phyloP scores from a whole-genome alignment of 2,329 filamentous ascomycete species.

The Zasmidium citrigriseum region DNA sequence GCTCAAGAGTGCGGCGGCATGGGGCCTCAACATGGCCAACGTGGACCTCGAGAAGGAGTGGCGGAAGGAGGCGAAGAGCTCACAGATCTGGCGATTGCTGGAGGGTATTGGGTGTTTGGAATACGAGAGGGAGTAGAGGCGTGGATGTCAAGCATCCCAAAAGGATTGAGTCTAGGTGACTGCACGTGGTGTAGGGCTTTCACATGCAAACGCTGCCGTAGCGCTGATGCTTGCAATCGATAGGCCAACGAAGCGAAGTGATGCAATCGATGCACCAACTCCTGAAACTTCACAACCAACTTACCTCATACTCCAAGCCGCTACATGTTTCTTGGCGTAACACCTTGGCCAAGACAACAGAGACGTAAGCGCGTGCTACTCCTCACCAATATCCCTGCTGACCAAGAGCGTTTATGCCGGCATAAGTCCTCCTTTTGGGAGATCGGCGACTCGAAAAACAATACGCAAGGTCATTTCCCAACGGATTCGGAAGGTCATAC shows the following conservation, averaged over 20 bases:
- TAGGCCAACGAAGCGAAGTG: background rate
- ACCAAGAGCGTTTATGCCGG: background rate
- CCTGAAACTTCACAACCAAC: background rate
- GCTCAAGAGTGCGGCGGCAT: conserved; percentile 33
- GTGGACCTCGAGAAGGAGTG: conserved; percentile 31
- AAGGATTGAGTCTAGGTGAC: background rate
- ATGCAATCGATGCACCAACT: background rate
- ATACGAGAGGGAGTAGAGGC: conserved; percentile 31
- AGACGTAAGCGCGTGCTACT: background rate
- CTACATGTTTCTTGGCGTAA: background rate
- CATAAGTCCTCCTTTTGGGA: background rate
- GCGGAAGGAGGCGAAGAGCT: conserved; percentile 36
- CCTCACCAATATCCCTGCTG: too few relatives aligned
- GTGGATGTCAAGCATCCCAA: background rate
- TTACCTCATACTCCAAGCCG: background rate
- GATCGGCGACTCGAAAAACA: too few relatives aligned
- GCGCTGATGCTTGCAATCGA: background rate
- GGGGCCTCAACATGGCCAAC: conserved; percentile 36
- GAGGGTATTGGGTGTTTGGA: conserved; percentile 40
- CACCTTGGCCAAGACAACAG: background rate
- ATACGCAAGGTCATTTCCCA: too few relatives aligned
- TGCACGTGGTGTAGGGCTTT: background rate
- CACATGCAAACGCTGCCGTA: background rate
- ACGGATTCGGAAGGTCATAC: too few relatives aligned
- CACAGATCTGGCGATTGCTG: conserved; percentile 42